Percentiles rank a stretch among this genome's conserved stretches.
Evolutionary conservation across 2,329 filamentous ascomycete genomes (phyloP).

Genomic region (Immersiporthe knoxdaviesiana): DNA sequence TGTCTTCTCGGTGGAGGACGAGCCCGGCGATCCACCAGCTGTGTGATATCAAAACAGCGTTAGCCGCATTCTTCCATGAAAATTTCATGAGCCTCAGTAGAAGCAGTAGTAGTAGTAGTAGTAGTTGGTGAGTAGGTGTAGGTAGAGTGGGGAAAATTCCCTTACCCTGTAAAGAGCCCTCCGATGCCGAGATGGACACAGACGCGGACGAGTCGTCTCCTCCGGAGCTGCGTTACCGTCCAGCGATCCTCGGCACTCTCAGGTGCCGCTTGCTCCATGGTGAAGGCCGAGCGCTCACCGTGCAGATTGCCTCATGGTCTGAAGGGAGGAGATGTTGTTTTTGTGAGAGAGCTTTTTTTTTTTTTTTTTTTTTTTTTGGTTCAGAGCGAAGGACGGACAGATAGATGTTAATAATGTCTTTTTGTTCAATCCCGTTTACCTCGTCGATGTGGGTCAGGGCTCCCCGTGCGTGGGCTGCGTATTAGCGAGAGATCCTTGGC

Average conservation of each 20-base stretch:
- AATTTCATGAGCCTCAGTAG: too few species aligned
- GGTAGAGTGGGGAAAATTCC: neutral
- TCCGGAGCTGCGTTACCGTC: constrained; percentile 13
- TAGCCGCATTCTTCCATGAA: neutral
- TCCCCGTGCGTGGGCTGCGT: neutral
- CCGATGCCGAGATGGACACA: constrained; percentile 13
- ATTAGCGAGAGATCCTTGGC: neutral
- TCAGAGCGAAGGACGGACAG: neutral
- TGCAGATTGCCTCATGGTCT: neutral
- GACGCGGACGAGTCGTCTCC: constrained; percentile 10
- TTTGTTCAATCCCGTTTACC: neutral
- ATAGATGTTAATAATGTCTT: neutral
- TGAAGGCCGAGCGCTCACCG: neutral
- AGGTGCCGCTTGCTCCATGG: constrained; percentile 5
- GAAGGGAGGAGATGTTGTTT: neutral
- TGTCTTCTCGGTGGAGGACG: constrained; percentile 70
- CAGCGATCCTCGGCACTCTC: neutral
- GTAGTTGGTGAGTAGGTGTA: too few species aligned
- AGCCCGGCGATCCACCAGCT: constrained; percentile 79
- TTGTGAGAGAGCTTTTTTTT: too few species aligned
- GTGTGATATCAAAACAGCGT: neutral
- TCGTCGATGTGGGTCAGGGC: neutral
- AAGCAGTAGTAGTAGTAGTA: neutral
- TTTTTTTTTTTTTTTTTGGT: too few species aligned
- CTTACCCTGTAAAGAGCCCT: constrained; percentile 16